Evolutionary conservation across 2,329 filamentous ascomycete genomes (phyloP), one percentile per base, ranked within the genome.

Genomic region (Penicillium sp.): DNA sequence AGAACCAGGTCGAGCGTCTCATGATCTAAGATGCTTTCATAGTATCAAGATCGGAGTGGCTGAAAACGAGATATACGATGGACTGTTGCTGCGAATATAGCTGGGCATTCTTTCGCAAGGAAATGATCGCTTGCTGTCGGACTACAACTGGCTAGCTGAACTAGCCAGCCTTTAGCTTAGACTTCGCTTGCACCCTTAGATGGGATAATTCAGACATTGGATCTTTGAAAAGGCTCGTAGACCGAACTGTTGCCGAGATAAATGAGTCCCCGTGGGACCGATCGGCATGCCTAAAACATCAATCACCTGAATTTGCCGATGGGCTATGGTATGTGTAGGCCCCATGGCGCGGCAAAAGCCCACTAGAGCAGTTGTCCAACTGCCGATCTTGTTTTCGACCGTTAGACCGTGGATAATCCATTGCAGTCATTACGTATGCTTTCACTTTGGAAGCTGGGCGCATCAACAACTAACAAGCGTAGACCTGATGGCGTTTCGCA

Each of bases 1-100:
- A 93, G 83, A 90, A 95, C 78, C 95, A 96, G 86, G 90, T 97
- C 52, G 93, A 97, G 84, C 86, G 92, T 68, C 84, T 97, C 65
- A 92, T 93, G 81, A 96, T 97, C 79, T 97, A 88, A 85, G 38
- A 7, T 36, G 34, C 7, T 40, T 21, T 6, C 10, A 1, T 16
- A 69, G 0, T 68, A 64, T 2, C 38, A n/a, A n/a, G 18, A 40
- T 21, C 21, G 38, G 16, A 40, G 16, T 40, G 38, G 10, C 38
- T 21, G 38, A n/a, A 40, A 40, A 16, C 16, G 18, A 21, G 38
- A 36, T 36, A n/a, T 36, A 4, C n/a, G n/a, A n/a, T n/a, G 11
- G 13, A n/a, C 34, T n/a, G 34, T n/a, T 27, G 4, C 32, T 34
- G 32, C 32, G 14, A 40, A 14, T 11, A 39, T 39, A 16, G 13